A percentile compares a stretch with the other conserved stretches of the same genome.
Evolutionary conservation across 495 filamentous ascomycete species (phyloP).

Genomic region (Penicillium coprophilum): DNA sequence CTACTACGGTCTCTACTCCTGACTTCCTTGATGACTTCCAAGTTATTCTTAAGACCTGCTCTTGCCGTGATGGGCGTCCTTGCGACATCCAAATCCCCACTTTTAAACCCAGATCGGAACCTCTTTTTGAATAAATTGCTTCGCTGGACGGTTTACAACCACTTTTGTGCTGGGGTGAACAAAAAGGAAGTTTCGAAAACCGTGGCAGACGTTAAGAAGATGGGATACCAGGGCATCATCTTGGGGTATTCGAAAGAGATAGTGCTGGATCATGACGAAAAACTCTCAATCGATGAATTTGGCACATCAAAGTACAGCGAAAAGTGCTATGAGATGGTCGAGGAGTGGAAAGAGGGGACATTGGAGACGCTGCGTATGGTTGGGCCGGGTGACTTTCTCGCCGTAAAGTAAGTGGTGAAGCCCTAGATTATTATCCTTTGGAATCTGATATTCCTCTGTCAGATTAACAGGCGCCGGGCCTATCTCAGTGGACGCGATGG

Average conservation of each 20-base stretch:
- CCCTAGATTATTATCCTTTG: background rate
- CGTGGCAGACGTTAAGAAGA: slow-evolving; percentile 56
- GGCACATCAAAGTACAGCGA: slow-evolving; percentile 17
- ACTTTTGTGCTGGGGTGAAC: slow-evolving; percentile 81
- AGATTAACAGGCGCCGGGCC: slow-evolving; percentile 38
- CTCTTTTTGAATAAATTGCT: slow-evolving; percentile 56
- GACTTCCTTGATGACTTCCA: slow-evolving; percentile 74
- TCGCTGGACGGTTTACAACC: slow-evolving; percentile 76
- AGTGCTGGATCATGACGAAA: slow-evolving; percentile 55
- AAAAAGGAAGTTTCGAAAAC: slow-evolving; percentile 59
- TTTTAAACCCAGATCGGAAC: slow-evolving; percentile 61
- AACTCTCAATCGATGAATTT: slow-evolving; percentile 16
- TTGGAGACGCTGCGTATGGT: slow-evolving; percentile 67
- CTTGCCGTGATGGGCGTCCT: slow-evolving; percentile 61
- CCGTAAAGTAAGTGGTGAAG: slow-evolving; percentile 58
- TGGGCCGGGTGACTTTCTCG: slow-evolving; percentile 69
- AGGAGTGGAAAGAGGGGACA: slow-evolving; percentile 66
- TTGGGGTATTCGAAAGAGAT: slow-evolving; percentile 77
- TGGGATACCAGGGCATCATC: slow-evolving; percentile 79
- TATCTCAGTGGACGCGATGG: slow-evolving; percentile 32
- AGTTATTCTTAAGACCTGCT: slow-evolving; percentile 63
- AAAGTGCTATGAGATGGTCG: slow-evolving; percentile 52
- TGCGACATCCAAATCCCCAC: slow-evolving; percentile 58
- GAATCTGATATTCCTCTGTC: background rate
- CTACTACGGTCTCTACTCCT: slow-evolving; percentile 72